Percentiles rank a stretch among this genome's conserved stretches.
phyloP scores from a whole-genome alignment of 1,284 basidiomycete genomes.

The Malassezia furfur region DNA sequence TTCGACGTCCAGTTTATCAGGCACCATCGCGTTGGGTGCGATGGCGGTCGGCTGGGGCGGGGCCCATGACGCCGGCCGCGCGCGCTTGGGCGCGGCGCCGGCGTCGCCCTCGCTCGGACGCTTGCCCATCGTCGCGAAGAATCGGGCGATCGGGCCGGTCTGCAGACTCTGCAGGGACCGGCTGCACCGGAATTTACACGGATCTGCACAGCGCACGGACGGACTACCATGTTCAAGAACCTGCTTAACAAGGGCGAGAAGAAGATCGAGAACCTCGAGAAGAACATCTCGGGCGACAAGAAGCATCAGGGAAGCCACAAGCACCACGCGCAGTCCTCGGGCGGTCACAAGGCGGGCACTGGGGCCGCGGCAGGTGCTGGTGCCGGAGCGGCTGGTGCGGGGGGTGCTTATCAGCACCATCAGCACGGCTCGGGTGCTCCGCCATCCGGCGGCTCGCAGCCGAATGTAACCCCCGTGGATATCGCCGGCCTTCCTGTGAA shows the following conservation, averaged over 20 bases:
- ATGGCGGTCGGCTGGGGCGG: neutral
- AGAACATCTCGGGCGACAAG: no score
- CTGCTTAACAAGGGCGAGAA: neutral
- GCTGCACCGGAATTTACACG: no score
- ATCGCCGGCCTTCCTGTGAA: conserved; percentile 39
- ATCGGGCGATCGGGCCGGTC: neutral
- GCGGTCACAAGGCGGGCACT: neutral
- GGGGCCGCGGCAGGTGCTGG: no score
- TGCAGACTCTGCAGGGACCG: no score
- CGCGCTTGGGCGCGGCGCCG: neutral
- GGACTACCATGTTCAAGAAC: neutral
- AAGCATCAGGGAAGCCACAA: no score
- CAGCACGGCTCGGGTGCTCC: no score
- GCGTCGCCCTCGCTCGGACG: neutral
- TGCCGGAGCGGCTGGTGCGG: no score
- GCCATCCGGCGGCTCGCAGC: neutral
- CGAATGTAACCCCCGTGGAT: conserved; percentile 22
- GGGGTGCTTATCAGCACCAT: no score
- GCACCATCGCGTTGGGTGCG: neutral
- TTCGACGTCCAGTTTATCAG: conserved; percentile 7
- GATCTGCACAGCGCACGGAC: no score
- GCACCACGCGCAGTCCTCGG: no score
- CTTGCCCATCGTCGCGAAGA: neutral
- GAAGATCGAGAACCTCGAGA: no score
- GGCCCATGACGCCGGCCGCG: neutral